Conservation (phyloP, 345 rosid genomes). For the Alliaria petiolata region DNA sequence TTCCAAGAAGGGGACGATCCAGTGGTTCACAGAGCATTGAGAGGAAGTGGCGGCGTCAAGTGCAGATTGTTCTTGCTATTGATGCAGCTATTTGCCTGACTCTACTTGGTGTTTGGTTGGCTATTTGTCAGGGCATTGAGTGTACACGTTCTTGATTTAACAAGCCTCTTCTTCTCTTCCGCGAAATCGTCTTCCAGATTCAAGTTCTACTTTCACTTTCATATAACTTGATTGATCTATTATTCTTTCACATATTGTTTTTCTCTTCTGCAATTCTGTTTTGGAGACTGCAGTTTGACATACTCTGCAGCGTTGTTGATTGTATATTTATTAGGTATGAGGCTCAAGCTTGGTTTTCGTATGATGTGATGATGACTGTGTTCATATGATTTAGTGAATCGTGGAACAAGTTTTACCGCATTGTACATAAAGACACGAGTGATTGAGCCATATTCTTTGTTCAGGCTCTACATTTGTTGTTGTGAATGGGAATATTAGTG, state of each 20-base stretch:
- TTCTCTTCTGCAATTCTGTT: not conserved
- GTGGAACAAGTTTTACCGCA: not conserved
- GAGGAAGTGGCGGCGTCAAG: slow-evolving; percentile 79
- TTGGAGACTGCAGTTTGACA: not conserved
- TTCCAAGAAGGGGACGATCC: slow-evolving; percentile 60
- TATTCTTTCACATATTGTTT: not conserved
- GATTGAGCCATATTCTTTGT: not conserved
- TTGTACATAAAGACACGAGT: not conserved
- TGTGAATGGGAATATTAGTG: not conserved
- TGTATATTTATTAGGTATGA: not conserved
- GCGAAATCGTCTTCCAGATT: not conserved
- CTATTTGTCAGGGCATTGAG: slow-evolving; percentile 51
- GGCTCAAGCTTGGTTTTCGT: not conserved
- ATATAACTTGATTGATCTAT: not conserved
- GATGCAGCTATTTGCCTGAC: slow-evolving; percentile 70
- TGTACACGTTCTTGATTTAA: slow-evolving; percentile 40
- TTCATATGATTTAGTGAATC: not conserved
- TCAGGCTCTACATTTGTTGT: not conserved
- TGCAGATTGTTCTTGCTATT: slow-evolving; percentile 66
- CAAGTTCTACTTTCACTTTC: not conserved
- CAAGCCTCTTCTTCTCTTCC: not conserved
- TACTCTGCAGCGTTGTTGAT: slow-evolving; percentile 1
- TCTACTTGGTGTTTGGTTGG: slow-evolving; percentile 63
- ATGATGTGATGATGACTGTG: not conserved
- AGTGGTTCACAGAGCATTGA: slow-evolving; percentile 44